A percentile compares a stretch with the other conserved stretches of the same genome.
Conservation (phyloP, 805 yeast genomes). For the Ascoidea tarda region DNA sequence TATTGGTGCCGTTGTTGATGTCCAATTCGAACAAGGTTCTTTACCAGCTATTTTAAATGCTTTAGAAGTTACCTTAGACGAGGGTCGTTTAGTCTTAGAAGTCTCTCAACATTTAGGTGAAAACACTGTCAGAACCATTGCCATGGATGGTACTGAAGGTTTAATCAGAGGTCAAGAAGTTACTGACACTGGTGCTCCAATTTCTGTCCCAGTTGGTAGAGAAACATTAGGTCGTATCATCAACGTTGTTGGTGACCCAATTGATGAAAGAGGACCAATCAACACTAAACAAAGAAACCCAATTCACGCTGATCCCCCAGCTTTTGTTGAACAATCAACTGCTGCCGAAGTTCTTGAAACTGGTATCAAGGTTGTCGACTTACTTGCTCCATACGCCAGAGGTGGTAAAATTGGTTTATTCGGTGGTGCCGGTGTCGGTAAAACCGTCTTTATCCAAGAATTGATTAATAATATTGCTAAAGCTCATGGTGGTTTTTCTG, state of each 20-base stretch:
- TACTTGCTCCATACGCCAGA: slow-evolving; percentile 99
- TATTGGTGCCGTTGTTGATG: slow-evolving; percentile 99
- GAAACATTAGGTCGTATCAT: slow-evolving; percentile 98
- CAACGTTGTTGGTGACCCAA: slow-evolving; percentile 98
- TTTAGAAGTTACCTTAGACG: slow-evolving; percentile 70
- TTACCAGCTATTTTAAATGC: slow-evolving; percentile 97
- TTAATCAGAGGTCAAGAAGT: slow-evolving; percentile 93
- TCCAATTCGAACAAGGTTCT: slow-evolving; percentile 94
- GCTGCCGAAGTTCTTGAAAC: slow-evolving; percentile 97
- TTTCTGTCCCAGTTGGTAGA: slow-evolving; percentile 98
- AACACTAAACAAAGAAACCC: slow-evolving; percentile 88
- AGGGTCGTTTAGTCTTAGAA: slow-evolving; percentile 78
- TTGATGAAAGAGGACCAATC: slow-evolving; percentile 99
- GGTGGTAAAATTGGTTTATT: slow-evolving; percentile 99
- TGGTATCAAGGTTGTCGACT: slow-evolving; percentile 99
- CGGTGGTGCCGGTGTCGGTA: slow-evolving; percentile 99
- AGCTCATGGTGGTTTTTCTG: slow-evolving; percentile 99
- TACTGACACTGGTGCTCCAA: slow-evolving; percentile 94
- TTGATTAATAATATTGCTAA: slow-evolving; percentile 99
- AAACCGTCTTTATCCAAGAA: slow-evolving; percentile 99
- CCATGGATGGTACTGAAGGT: slow-evolving; percentile 99
- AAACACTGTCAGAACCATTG: slow-evolving; percentile 99
- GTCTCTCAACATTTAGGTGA: slow-evolving; percentile 99
- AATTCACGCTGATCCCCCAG: slow-evolving; percentile 97
- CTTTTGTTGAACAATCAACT: slow-evolving; percentile 94